These are phyloP conservation scores for Colletotrichum tanaceti DNA, from an alignment of 2,329 filamentous ascomycete species.

Conservation along the genomic window DNA sequence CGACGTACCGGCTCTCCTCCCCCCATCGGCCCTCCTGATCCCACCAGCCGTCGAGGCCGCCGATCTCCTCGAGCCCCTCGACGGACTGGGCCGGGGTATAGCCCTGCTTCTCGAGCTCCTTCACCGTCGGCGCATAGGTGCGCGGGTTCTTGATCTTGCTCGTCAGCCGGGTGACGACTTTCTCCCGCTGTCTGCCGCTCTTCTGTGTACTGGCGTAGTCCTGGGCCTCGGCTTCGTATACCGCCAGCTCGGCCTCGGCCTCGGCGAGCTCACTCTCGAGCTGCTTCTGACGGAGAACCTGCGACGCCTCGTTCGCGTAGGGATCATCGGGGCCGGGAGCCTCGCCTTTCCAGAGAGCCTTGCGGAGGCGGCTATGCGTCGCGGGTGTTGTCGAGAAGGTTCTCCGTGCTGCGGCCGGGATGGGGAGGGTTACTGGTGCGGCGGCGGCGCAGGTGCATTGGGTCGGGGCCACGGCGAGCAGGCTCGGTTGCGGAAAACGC, in stretches of 20 bases:
- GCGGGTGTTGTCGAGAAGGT: constrained; percentile 51
- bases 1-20: constrained; percentile 55
- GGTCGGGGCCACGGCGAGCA: constrained; percentile 47
- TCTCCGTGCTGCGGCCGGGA: constrained; percentile 25
- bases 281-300: constrained; percentile 49
- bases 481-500: constrained; percentile 50
- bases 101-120: constrained; percentile 28
- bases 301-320: constrained; percentile 50
- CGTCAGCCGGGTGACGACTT: constrained; percentile 21
- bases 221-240: constrained; percentile 29
- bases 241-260: constrained; percentile 40
- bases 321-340: constrained; percentile 54
- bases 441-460: constrained; percentile 33
- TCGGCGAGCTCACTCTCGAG: constrained; percentile 42
- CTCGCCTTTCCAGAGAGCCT: constrained; percentile 55
- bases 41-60: constrained; percentile 65
- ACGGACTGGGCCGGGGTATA: constrained; percentile 62
- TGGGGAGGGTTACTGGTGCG: constrained; percentile 41
- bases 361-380: constrained; percentile 54
- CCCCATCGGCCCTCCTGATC: constrained; percentile 64
- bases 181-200: neutral
- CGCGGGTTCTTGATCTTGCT: constrained; percentile 9
- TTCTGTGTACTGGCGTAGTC: constrained; percentile 2
- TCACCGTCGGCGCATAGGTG: constrained; percentile 27
- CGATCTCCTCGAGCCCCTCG: constrained; percentile 60